Base-by-base conservation (phyloP, 495 filamentous ascomycete genomes). In the Monascus purpureus region DNA sequence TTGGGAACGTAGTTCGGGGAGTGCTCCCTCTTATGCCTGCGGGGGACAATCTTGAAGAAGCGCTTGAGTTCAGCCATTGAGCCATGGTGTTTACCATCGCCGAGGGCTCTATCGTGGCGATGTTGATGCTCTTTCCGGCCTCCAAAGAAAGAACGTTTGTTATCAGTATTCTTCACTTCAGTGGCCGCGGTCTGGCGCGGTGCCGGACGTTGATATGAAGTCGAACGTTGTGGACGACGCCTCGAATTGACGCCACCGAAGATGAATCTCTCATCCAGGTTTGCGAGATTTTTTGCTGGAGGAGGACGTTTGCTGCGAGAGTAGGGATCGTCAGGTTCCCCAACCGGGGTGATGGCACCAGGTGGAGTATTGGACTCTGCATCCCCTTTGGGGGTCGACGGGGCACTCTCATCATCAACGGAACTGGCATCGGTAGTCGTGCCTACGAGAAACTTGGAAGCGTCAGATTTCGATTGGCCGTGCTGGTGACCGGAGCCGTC, bases 41-140 rank as follows among this genome's bases (percentile, higher is more conserved):
- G 66, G 25, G 66, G 65, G 16, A 73, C 78, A 50, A 74, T 59
- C 37, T 75, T 73, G 63, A 97, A 92, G 50, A 97, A 97, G 11
- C 92, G 68, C 55, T 93, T 96, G 36, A 97, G 52, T 35, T 96
- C 86, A 6, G 77, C 75, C 84, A 96, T 95, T 5, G 92, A 94
- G 16, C 82, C 77, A 36, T 87, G 82, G 15, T 46, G 46, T 26
- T 44, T 45, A 17, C 43, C 41, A 29, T 56, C 39, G 4, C 39
- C 35, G 25, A 36, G 75, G 41, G 13, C 4, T 15, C 13, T 6
- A 14, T 22, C n/a, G 8, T 67, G 40, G 40, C 55, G 54, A 41
- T 52, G 47, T 40, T 54, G 41, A 37, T 45, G 31, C 8, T 69
- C 61, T 36, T 64, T 63, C 33, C 67, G 69, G 37, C 36, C 39